Evolutionary conservation across 345 rosid species (phyloP).

Genomic region (Pugionium dolabratum): DNA sequence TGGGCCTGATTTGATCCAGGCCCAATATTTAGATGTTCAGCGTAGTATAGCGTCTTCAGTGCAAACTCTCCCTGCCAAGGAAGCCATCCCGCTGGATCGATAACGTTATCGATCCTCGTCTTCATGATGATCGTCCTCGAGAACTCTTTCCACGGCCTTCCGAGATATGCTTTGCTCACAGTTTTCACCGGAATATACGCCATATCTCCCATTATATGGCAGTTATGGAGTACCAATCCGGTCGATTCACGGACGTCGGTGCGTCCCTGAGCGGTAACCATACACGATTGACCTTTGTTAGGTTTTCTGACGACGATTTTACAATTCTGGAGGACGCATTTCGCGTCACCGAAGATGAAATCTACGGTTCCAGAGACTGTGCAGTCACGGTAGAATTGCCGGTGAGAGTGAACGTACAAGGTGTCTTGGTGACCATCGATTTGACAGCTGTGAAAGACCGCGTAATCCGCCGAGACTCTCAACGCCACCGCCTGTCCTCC

Average conservation of each 20-base stretch:
- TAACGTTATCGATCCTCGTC: slow-evolving; percentile 51
- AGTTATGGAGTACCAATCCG: slow-evolving; percentile 62
- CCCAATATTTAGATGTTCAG: slow-evolving; percentile 62
- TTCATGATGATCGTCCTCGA: slow-evolving; percentile 65
- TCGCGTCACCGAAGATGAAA: slow-evolving; percentile 67
- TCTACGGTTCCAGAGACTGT: slow-evolving; percentile 70
- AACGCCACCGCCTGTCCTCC: slow-evolving; percentile 78
- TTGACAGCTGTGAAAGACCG: slow-evolving; percentile 58
- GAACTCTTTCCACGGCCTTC: slow-evolving; percentile 68
- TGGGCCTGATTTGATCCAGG: slow-evolving; percentile 49
- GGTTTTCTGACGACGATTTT: slow-evolving; percentile 58
- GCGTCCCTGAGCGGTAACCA: slow-evolving; percentile 74
- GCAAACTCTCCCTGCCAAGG: slow-evolving; percentile 51
- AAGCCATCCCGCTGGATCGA: slow-evolving; percentile 66
- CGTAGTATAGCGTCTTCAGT: slow-evolving; percentile 57
- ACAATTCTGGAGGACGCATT: slow-evolving; percentile 64
- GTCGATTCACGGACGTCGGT: slow-evolving; percentile 45
- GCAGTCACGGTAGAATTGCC: slow-evolving; percentile 79
- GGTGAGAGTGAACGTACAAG: slow-evolving; percentile 60
- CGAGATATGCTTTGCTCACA: slow-evolving; percentile 56
- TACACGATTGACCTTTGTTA: slow-evolving; percentile 45
- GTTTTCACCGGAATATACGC: slow-evolving; percentile 43
- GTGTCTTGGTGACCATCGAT: slow-evolving; percentile 74
- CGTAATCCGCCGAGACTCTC: slow-evolving; percentile 52
- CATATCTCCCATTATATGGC: slow-evolving; percentile 51